Conservation (phyloP, 208 protist species). For the Crithidia fasciculata region DNA sequence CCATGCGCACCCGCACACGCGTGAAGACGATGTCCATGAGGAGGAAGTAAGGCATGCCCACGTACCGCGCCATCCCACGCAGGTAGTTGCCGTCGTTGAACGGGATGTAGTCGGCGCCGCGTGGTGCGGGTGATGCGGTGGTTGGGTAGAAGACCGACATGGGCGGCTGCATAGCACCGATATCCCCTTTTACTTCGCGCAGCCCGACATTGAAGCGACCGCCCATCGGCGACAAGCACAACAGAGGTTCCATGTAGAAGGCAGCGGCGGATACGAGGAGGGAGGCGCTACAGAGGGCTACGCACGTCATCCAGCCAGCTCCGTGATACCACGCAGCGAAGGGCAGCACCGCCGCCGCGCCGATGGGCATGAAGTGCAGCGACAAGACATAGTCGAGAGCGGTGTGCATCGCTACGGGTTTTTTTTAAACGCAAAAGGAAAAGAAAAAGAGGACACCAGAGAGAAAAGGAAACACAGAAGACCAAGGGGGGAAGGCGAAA, state of each 20-base stretch:
- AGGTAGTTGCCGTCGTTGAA: slow-evolving; percentile 69
- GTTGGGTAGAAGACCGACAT: slow-evolving; percentile 79
- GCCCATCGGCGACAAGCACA: slow-evolving; percentile 49
- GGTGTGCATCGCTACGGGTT: slow-evolving; percentile 1
- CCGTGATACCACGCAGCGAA: slow-evolving; percentile 5
- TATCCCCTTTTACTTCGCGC: slow-evolving; percentile 36
- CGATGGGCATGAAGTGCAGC: slow-evolving; percentile 24
- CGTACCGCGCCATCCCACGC: slow-evolving; percentile 59
- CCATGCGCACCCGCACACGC: slow-evolving; percentile 23
- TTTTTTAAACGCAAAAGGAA: neutral
- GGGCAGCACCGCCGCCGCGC: slow-evolving; percentile 8
- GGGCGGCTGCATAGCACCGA: slow-evolving; percentile 43
- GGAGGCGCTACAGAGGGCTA: slow-evolving; percentile 13
- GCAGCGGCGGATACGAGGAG: slow-evolving; percentile 13
- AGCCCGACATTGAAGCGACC: slow-evolving; percentile 61
- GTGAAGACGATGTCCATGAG: slow-evolving; percentile 55
- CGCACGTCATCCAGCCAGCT: slow-evolving; percentile 18
- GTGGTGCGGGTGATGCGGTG: slow-evolving; percentile 2
- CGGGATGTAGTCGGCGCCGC: slow-evolving; percentile 52
- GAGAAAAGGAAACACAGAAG: neutral
- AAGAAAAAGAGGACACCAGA: neutral
- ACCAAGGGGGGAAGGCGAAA: too few relatives aligned
- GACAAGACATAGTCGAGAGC: slow-evolving; percentile 29
- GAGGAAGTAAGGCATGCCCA: slow-evolving; percentile 52
- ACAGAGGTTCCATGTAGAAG: slow-evolving; percentile 56